Evolutionary conservation across 768 basidiomycete species (phyloP), one percentile per base, ranked within the genome.

Genomic region (Omphalotus guepiniiformis): DNA sequence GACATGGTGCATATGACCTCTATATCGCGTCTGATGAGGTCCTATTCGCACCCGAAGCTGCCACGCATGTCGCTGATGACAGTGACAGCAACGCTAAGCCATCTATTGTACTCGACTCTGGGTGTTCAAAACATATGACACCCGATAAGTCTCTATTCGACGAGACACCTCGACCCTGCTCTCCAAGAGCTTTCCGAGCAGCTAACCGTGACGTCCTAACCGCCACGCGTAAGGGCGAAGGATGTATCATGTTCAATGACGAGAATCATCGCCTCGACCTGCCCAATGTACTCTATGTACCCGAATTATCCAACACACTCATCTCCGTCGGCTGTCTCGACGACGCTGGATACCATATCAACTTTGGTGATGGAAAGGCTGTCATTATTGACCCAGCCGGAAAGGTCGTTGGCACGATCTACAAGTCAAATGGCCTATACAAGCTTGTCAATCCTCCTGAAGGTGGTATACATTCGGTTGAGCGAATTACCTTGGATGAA

Each of bases 371-470:
- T 43, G 42, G 42, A 13, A 25, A 27, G 23, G 23, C 12, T 27
- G 26, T n/a, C 4, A 42, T 42, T 16, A 9, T 4, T 9, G 26
- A 42, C 26, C 4, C 4, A 15, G 23, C 18, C 4, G 23, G 41
- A 12, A 19, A 22, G 27, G 9, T 42, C 7, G 26, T 42, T 22
- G 41, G 41, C 7, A 5, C 23, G 8, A 16, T 42, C 4, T 27
- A 22, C 4, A 29, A 42, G 16, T 42, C 41, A 7, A 30, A 43
- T 43, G 42, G 42, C 5, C 26, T 43, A 19, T 43, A 43, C 28
- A 23, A 27, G 8, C 7, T 43, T 6, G 28, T 43, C 4, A 21
- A 30, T 7, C 4, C n/a, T n/a, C n/a, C 9, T 39, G 42, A 18
- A 18, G n/a, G 32, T 6, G 42, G n/a, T 30, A 42, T 12, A 9